A percentile compares a stretch with the other conserved stretches of the same genome.
These are phyloP conservation scores for Leccinum variicolor DNA, from an alignment of 768 basidiomycete species.

Conservation along the genomic window DNA sequence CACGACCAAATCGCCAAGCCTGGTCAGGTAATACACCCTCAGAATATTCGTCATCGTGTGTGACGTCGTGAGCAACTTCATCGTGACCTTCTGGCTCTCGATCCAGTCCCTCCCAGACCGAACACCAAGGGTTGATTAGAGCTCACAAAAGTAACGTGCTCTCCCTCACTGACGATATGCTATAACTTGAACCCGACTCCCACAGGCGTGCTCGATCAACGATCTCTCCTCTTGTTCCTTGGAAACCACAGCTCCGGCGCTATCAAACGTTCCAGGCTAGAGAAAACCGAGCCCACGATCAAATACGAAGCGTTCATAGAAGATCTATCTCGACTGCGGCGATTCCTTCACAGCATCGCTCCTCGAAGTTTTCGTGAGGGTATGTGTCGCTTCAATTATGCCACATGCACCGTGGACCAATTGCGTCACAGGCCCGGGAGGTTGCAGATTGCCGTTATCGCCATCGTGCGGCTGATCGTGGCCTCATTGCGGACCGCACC, in stretches of 20 bases:
- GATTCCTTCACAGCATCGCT: slow-evolving; percentile 78
- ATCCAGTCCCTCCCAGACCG: no score
- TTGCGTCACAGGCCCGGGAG: slow-evolving; percentile 47
- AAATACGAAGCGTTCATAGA: slow-evolving; percentile 74
- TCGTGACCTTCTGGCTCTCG: no score
- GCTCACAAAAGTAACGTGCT: no score
- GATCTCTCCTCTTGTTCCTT: not conserved
- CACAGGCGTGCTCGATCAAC: no score
- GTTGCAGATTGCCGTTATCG: slow-evolving; percentile 68
- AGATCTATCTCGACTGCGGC: slow-evolving; percentile 61
- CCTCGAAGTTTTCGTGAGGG: slow-evolving; percentile 76
- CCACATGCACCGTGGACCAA: slow-evolving; percentile 2
- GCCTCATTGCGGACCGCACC: slow-evolving; percentile 64
- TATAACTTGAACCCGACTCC: no score
- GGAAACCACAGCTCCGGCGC: slow-evolving; percentile 50
- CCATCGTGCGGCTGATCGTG: slow-evolving; percentile 47
- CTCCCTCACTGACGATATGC: no score
- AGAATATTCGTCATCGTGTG: no score
- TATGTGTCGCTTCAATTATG: slow-evolving; percentile 30
- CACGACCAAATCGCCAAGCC: no score
- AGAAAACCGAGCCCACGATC: slow-evolving; percentile 61
- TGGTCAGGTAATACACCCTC: no score
- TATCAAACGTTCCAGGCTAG: slow-evolving; percentile 63
- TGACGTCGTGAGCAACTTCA: no score
- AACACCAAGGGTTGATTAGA: no score